phyloP scores from a whole-genome alignment of 305 asterid genomes.

The Fraxinus velutina region DNA sequence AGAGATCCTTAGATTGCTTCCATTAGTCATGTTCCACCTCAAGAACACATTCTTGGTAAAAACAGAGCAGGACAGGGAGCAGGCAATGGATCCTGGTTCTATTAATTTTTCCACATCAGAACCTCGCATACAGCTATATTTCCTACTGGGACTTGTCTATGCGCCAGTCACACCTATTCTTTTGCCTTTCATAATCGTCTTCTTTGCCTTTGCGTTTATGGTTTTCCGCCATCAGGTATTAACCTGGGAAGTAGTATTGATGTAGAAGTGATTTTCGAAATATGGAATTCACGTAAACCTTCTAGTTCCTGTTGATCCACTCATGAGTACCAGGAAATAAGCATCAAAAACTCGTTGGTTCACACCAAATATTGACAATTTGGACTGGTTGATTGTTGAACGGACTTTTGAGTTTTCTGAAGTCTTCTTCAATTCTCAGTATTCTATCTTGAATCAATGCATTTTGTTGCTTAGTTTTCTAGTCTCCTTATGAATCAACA shows the following conservation, averaged over 20 bases:
- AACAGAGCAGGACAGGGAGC: constrained; percentile 77
- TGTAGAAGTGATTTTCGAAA: not conserved
- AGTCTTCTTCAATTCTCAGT: not conserved
- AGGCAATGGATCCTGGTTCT: constrained; percentile 90
- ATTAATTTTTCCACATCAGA: constrained; percentile 53
- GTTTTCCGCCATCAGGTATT: constrained; percentile 91
- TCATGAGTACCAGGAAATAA: not conserved
- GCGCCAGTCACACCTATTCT: constrained; percentile 72
- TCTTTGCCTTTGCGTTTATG: constrained; percentile 77
- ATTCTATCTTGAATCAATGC: not conserved
- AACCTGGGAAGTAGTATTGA: not conserved
- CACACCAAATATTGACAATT: not conserved
- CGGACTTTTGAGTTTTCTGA: not conserved
- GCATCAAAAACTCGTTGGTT: not conserved
- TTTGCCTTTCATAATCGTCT: constrained; percentile 80
- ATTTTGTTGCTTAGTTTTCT: not conserved
- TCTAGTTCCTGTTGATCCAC: not conserved
- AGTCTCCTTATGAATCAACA: not conserved
- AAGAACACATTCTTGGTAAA: constrained; percentile 83
- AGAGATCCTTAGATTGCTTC: constrained; percentile 73
- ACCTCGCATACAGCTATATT: constrained; percentile 86
- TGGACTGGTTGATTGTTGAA: not conserved
- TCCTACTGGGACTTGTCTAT: constrained; percentile 84
- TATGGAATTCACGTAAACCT: not conserved
- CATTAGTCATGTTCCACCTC: constrained; percentile 61